Evolutionary conservation across 108 stramenopile species (phyloP).

Genomic region (Conticribra weissflogii): DNA sequence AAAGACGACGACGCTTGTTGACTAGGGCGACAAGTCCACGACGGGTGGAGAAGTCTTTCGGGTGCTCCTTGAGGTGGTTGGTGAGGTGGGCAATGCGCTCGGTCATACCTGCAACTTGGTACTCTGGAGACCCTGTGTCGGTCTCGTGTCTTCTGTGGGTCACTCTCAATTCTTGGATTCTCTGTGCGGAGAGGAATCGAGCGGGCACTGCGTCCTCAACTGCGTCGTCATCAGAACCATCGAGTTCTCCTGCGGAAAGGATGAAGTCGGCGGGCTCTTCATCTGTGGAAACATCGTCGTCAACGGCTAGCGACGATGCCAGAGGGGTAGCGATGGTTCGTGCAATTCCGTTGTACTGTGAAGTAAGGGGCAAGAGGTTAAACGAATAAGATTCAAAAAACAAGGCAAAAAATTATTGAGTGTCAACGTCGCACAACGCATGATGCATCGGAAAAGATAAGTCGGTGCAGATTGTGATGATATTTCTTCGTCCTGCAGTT

Average conservation of each 20-base stretch:
- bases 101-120: conserved; percentile 94
- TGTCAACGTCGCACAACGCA: too few species aligned
- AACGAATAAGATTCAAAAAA: too few species aligned
- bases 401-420: too few species aligned
- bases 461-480: too few species aligned
- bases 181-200: conserved; percentile 48
- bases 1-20: conserved; percentile 93
- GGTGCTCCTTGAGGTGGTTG: conserved; percentile 87
- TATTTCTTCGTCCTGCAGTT: too few species aligned
- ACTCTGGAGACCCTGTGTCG: conserved; percentile 92
- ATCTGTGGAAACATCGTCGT: conserved; percentile 41
- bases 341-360: background rate
- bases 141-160: conserved; percentile 80
- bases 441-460: too few species aligned
- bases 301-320: conserved; percentile 21
- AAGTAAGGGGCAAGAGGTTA: background rate
- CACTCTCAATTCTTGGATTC: conserved; percentile 65
- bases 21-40: conserved; percentile 96
- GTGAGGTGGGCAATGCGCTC: conserved; percentile 95
- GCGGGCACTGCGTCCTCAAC: conserved; percentile 64
- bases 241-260: conserved; percentile 67
- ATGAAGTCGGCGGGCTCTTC: conserved; percentile 72
- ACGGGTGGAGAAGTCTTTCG: conserved; percentile 94
- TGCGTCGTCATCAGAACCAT: conserved; percentile 51
- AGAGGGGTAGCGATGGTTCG: conserved; percentile 20